Conservation (phyloP, 2,329 filamentous ascomycete genomes). For the Aspergillus amoenus region DNA sequence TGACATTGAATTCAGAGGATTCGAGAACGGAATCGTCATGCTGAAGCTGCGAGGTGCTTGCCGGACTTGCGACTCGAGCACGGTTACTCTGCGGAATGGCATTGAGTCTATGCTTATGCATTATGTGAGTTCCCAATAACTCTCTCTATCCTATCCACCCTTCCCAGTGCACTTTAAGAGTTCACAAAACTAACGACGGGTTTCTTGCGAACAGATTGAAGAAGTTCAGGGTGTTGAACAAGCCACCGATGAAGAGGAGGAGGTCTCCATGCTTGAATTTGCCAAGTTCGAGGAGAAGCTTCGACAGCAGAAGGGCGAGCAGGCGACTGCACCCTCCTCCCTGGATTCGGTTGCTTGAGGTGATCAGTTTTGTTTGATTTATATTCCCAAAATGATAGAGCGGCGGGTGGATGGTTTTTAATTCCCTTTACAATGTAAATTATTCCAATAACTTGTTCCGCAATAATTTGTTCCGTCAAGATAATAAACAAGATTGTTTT, state of each 20-base stretch:
- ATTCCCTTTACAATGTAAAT: neutral
- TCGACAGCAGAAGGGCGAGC: constrained; percentile 55
- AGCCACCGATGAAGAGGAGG: constrained; percentile 87
- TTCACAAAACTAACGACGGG: constrained; percentile 3
- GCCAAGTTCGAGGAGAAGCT: constrained; percentile 91
- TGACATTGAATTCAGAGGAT: constrained; percentile 93
- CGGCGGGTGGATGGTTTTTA: neutral
- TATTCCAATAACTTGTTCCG: neutral
- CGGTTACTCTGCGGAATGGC: constrained; percentile 93
- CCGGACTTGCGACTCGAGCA: constrained; percentile 93
- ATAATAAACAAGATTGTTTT: neutral
- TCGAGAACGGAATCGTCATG: constrained; percentile 79
- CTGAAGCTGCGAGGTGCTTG: constrained; percentile 90
- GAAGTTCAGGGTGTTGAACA: constrained; percentile 92
- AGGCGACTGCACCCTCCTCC: constrained; percentile 51
- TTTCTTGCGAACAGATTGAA: constrained; percentile 65
- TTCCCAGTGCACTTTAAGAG: too few relatives aligned
- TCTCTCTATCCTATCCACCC: neutral
- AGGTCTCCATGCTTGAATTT: constrained; percentile 83
- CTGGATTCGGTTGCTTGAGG: constrained; percentile 49
- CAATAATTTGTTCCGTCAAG: neutral
- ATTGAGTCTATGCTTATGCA: constrained; percentile 99
- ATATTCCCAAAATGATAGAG: neutral
- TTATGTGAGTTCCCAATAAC: constrained; percentile 63
- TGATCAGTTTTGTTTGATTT: neutral